Percentiles rank a stretch among this genome's conserved stretches.
phyloP scores from a whole-genome alignment of 2,329 filamentous ascomycete species.

The Fonsecaea pedrosoi region DNA sequence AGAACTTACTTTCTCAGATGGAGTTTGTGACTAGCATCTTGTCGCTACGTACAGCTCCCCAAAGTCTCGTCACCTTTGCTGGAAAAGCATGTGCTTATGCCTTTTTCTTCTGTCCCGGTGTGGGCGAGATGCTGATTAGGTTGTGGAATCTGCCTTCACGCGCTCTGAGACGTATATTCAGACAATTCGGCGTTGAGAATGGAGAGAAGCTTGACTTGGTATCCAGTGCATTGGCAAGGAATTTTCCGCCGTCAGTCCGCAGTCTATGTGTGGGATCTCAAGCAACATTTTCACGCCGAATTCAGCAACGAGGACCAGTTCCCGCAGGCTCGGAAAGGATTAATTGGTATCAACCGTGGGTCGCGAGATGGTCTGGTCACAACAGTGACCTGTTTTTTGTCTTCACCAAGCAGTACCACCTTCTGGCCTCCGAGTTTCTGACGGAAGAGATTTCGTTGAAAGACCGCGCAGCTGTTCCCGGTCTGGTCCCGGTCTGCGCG shows the following conservation, averaged over 20 bases:
- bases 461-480: slow-evolving; percentile 73
- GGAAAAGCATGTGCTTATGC: slow-evolving; percentile 91
- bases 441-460: slow-evolving; percentile 60
- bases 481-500: slow-evolving; percentile 78
- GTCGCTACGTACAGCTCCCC: slow-evolving; percentile 75
- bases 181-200: slow-evolving; percentile 68
- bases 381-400: slow-evolving; percentile 92
- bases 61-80: slow-evolving; percentile 80
- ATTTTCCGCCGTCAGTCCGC: slow-evolving; percentile 73
- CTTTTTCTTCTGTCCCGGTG: slow-evolving; percentile 88
- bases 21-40: slow-evolving; percentile 86
- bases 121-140: slow-evolving; percentile 81
- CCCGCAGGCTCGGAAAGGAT: slow-evolving; percentile 74
- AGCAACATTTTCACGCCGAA: slow-evolving; percentile 62
- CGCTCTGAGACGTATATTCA: slow-evolving; percentile 72
- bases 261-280: slow-evolving; percentile 69
- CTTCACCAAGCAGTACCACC: slow-evolving; percentile 86
- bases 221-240: slow-evolving; percentile 69
- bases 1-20: slow-evolving; percentile 84
- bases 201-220: slow-evolving; percentile 55
- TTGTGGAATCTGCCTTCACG: slow-evolving; percentile 77
- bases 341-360: slow-evolving; percentile 85
- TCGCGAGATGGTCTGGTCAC: slow-evolving; percentile 81
- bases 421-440: slow-evolving; percentile 76
- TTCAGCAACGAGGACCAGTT: slow-evolving; percentile 70